Percentiles rank a stretch among this genome's conserved stretches.
Conservation (phyloP, 208 protist species). For the Leishmania arabica region DNA sequence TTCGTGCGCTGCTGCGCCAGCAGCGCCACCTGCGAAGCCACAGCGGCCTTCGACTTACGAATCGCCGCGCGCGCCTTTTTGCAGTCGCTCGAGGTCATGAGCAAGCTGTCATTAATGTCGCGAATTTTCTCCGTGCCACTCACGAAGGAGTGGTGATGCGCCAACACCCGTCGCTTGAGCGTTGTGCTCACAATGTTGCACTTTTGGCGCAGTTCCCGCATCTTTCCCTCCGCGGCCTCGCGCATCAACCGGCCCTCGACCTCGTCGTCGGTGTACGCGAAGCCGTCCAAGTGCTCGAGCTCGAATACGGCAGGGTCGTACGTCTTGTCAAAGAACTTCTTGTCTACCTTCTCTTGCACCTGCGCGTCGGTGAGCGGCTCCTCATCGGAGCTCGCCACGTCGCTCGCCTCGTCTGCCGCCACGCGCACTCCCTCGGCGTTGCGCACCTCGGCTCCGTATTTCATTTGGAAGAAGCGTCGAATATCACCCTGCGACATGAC, state of each 20-base stretch:
- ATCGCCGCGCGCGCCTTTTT: conserved; percentile 75
- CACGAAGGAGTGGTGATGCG: conserved; percentile 74
- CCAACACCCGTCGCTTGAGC: conserved; percentile 81
- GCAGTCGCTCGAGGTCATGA: conserved; percentile 84
- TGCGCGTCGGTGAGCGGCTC: conserved; percentile 83
- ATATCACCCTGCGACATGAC: conserved; percentile 46
- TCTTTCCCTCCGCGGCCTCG: conserved; percentile 54
- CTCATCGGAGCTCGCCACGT: conserved; percentile 69
- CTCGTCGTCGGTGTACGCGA: conserved; percentile 54
- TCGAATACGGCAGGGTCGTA: conserved; percentile 80
- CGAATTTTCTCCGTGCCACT: conserved; percentile 74
- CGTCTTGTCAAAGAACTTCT: conserved; percentile 84
- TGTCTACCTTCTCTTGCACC: conserved; percentile 79
- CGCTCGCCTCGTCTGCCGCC: conserved; percentile 41
- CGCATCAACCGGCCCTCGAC: conserved; percentile 56
- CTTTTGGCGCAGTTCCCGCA: conserved; percentile 63
- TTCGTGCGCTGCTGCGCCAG: conserved; percentile 57
- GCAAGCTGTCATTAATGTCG: conserved; percentile 70
- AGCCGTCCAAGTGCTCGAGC: conserved; percentile 59
- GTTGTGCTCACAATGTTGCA: conserved; percentile 81
- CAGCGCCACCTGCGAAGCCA: conserved; percentile 58
- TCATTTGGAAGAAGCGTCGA: conserved; percentile 64
- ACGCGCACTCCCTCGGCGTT: conserved; percentile 35
- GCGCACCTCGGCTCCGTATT: conserved; percentile 58
- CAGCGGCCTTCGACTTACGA: conserved; percentile 57